Base-by-base conservation (phyloP, 176 grass and related monocot genomes). In the Triticum turgidum region DNA sequence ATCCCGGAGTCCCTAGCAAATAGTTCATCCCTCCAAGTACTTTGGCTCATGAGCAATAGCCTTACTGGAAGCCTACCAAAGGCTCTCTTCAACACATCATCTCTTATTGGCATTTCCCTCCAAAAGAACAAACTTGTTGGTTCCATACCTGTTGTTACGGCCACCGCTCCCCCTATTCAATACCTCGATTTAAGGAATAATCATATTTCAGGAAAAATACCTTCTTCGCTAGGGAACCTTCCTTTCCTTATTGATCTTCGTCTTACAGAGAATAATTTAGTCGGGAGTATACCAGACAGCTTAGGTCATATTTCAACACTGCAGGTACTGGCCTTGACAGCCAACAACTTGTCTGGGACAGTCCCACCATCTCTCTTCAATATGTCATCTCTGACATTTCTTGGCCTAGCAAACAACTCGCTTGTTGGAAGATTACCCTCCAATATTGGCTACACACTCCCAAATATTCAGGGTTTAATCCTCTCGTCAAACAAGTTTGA, bases 201-300 rank as follows among this genome's bases (percentile, higher is more conserved):
- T 20, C 8, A 56, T 37, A 74, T 92, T 6, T 68, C 66, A 11
- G 90, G 90, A 69, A 21, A 33, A 3, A 92, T 92, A 39, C 87
- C 87, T 8, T 69, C 83, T 6, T 92, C 83, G 0, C 6, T 92
- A 9, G 90, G 90, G 52, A 89, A 89, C 45, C 71, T 89, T 37
- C 65, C 73, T n/a, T 86, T 58, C 9, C 73, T 92, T 2, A 0
- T 47, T 12, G 1, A 14, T 15, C 78, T 92, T 51, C 1, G 4
- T 59, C 80, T 89, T 32, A 18, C 12, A 14, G 9, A 34, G 0
- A 92, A 92, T 17, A 3, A 37, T 7, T 80, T 92, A 52, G 22
- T 75, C 8, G 90, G 90, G n/a, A 67, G 33, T 42, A 89, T 92
- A 15, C 90, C 90, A 9, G 78, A 89, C 30, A 82, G 59, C 59